Conservation (phyloP, 2,329 filamentous ascomycete genomes). For the Calonectria pseudoreteaudii region DNA sequence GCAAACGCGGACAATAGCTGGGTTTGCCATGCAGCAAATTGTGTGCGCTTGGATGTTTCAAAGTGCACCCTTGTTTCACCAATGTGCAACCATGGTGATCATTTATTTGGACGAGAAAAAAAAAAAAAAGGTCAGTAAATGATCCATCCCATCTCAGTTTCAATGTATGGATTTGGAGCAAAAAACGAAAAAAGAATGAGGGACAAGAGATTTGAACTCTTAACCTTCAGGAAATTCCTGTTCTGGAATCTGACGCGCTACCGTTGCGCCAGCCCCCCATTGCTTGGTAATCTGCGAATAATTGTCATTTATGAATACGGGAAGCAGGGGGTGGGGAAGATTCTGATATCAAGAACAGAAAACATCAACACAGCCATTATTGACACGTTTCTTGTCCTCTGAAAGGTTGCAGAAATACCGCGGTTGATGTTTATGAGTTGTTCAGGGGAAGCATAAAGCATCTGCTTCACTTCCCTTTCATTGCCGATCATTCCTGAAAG, state of each 20-base stretch:
- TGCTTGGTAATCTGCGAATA: background rate
- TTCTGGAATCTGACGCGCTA: constrained; percentile 16
- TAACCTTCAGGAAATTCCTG: constrained; percentile 13
- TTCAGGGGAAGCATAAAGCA: background rate
- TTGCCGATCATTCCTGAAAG: background rate
- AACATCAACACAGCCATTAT: background rate
- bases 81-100: background rate
- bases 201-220: constrained; percentile 16
- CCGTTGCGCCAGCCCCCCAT: constrained; percentile 14
- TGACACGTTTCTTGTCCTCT: no score
- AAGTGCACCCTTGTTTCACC: background rate
- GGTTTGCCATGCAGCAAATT: background rate
- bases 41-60: background rate
- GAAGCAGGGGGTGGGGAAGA: no score
- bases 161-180: background rate
- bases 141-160: background rate
- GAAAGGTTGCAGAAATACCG: background rate
- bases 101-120: background rate
- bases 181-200: background rate
- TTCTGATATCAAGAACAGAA: background rate
- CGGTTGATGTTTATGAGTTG: background rate
- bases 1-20: background rate
- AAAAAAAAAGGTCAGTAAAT: background rate
- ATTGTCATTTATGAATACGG: background rate
- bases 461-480: background rate